These are phyloP conservation scores for Emydomyces testavorans DNA, from an alignment of 2,329 filamentous ascomycete genomes.

Conservation along the genomic window DNA sequence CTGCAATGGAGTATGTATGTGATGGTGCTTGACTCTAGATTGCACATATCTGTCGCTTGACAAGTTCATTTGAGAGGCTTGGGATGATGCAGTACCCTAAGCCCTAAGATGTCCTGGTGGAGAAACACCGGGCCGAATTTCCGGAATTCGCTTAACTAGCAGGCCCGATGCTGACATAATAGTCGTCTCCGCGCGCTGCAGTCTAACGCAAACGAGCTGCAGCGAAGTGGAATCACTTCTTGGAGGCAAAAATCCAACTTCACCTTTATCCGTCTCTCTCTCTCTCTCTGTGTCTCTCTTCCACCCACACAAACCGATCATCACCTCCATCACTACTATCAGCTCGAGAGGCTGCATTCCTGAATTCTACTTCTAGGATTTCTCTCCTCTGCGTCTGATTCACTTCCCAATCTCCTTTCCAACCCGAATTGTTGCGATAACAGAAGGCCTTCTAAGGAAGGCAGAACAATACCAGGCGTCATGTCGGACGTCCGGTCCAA, in stretches of 20 bases:
- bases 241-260: constrained; percentile 15
- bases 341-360: constrained; percentile 23
- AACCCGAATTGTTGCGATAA: constrained; percentile 37
- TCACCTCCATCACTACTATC: constrained; percentile 10
- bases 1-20: too few relatives aligned
- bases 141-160: constrained; percentile 32
- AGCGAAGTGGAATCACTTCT: background rate
- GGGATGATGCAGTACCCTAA: constrained; percentile 27
- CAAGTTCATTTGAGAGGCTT: too few relatives aligned
- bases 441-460: constrained; percentile 42
- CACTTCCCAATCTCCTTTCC: constrained; percentile 17
- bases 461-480: constrained; percentile 38
- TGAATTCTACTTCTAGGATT: constrained; percentile 21
- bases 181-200: background rate
- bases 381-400: constrained; percentile 26
- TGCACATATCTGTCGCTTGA: too few relatives aligned
- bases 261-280: constrained; percentile 18
- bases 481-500: constrained; percentile 44
- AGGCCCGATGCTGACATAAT: constrained; percentile 17
- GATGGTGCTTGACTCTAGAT: too few relatives aligned
- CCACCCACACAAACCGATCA: constrained; percentile 13
- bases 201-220: constrained; percentile 6
- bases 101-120: constrained; percentile 29
- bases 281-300: constrained; percentile 18
- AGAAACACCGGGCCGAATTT: constrained; percentile 17